A percentile compares a stretch with the other conserved stretches of the same genome.
Conservation (phyloP, 2,329 filamentous ascomycete species). For the Aspergillus terreus region DNA sequence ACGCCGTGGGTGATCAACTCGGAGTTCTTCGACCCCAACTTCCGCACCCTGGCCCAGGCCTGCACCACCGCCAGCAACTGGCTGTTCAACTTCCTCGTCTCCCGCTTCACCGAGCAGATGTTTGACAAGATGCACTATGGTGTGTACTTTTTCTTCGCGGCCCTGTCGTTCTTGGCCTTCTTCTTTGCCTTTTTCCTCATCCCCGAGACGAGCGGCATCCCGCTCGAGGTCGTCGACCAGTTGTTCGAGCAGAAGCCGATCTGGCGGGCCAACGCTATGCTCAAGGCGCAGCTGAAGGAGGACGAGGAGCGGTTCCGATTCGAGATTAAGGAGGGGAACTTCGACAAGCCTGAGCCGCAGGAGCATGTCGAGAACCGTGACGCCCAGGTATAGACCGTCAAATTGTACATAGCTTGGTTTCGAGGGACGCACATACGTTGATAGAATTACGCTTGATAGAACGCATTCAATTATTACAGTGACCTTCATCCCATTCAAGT, state of each 20-base stretch:
- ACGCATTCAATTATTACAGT: too few relatives aligned
- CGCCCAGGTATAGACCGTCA: not conserved
- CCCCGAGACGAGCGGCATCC: constrained; percentile 64
- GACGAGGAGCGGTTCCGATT: constrained; percentile 35
- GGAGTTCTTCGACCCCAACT: constrained; percentile 70
- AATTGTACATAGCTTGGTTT: not conserved
- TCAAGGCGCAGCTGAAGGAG: constrained; percentile 31
- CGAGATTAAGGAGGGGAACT: constrained; percentile 23
- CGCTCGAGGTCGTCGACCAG: constrained; percentile 62
- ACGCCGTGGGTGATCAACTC: constrained; percentile 73
- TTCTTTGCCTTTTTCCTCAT: constrained; percentile 61
- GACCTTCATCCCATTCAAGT: too few relatives aligned
- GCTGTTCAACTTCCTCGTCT: constrained; percentile 35
- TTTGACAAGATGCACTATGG: constrained; percentile 50
- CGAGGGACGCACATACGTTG: too few relatives aligned
- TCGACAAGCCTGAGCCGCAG: constrained; percentile 12
- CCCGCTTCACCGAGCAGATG: constrained; percentile 40
- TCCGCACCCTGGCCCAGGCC: constrained; percentile 66
- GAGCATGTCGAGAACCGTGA: constrained; percentile 44
- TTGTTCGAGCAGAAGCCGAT: constrained; percentile 50
- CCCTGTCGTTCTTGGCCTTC: constrained; percentile 56
- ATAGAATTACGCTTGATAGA: too few relatives aligned
- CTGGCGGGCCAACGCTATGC: constrained; percentile 26
- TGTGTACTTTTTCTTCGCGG: constrained; percentile 67
- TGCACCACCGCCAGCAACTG: constrained; percentile 49